Base-by-base conservation (phyloP, 2,329 filamentous ascomycete genomes). In the Claviceps sp. region DNA sequence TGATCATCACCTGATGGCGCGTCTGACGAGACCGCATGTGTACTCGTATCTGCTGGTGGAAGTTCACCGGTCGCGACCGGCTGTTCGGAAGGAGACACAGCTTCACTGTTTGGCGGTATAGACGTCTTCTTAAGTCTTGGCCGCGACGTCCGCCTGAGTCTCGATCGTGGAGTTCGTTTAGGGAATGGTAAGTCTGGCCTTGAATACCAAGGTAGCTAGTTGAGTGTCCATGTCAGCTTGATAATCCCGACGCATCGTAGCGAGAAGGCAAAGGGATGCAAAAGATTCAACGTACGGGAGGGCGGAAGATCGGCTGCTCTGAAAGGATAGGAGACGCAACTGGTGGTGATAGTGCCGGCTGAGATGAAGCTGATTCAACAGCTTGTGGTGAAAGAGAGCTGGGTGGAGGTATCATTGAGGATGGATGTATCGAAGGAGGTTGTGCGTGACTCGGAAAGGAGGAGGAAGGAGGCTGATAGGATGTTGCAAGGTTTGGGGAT, bases 161-260 rank as follows among this genome's bases (percentile, higher is more conserved):
- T 72, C 13, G 66, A 64, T 42, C 66, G 68, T 11, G 60, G 56
- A 34, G 62, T 61, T 59, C 62, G 62, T 48, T 57, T 59, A 13
- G 80, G 79, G 59, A 80, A 84, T 10, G 70, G 66, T 30, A 65
- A 58, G 37, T 77, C 73, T 3, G 76, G 74, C 37, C 64, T 65
- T 0, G 78, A 81, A 26, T 73, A 60, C 79, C 80, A 83, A 10
- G 80, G 80, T 10, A 83, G 66, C 77, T 82, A 14, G 39, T 19
- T 30, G 51, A 19, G 55, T 19, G 2, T 22, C n/a, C 10, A 19
- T 24, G 4, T 48, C 22, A 45, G 45, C 45, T 24, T 14, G 26
- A 3, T n/a, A 5, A 26, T 8, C 47, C 5, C 14, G 11, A 2
- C 3, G 3, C 16, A 42, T 41, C 10, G 16, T n/a, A 5, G 4